Percentiles rank a stretch among this genome's conserved stretches.
Conservation (phyloP, 306 rosid genomes). For the Malus asiatica region DNA sequence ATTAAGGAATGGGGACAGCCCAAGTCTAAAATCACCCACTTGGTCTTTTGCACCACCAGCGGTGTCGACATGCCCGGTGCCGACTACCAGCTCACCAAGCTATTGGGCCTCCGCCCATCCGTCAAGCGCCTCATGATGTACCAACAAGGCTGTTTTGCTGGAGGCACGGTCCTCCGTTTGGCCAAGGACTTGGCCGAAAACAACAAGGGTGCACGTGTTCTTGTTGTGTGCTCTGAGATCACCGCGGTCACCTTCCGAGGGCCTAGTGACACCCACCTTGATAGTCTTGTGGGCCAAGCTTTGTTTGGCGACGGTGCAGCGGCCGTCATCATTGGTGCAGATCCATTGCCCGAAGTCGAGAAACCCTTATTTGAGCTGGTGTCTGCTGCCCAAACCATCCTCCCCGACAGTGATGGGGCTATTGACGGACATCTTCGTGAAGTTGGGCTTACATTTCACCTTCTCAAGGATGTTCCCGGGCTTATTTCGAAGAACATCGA, state of each 20-base stretch:
- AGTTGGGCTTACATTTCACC: slow-evolving; percentile 6
- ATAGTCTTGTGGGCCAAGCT: slow-evolving; percentile 19
- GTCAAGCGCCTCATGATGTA: slow-evolving; percentile 39
- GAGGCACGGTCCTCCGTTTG: slow-evolving; percentile 22
- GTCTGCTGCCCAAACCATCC: slow-evolving; percentile 7
- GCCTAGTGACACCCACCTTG: slow-evolving; percentile 10
- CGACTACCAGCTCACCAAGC: slow-evolving; percentile 65
- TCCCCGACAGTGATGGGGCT: slow-evolving; percentile 13
- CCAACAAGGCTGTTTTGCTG: slow-evolving; percentile 9
- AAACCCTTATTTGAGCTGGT: slow-evolving; percentile 8
- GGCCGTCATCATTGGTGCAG: slow-evolving; percentile 1
- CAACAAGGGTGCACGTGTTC: slow-evolving; percentile 25
- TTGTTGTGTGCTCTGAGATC: slow-evolving; percentile 20
- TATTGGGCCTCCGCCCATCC: slow-evolving; percentile 49
- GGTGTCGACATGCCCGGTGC: slow-evolving; percentile 80
- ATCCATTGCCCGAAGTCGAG: not conserved
- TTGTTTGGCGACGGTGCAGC: slow-evolving; percentile 23
- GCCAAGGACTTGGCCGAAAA: slow-evolving; percentile 25
- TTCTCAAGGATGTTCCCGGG: slow-evolving; percentile 10
- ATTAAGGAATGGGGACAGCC: slow-evolving; percentile 60
- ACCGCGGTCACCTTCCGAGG: slow-evolving; percentile 12
- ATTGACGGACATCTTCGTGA: not conserved
- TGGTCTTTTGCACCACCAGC: slow-evolving; percentile 65
- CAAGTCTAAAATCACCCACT: slow-evolving; percentile 60
- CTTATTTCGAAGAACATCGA: slow-evolving; percentile 15